Evolutionary conservation across 805 yeast species (phyloP), one percentile per base, ranked within the genome.

Genomic region (Candida nanaspora): DNA sequence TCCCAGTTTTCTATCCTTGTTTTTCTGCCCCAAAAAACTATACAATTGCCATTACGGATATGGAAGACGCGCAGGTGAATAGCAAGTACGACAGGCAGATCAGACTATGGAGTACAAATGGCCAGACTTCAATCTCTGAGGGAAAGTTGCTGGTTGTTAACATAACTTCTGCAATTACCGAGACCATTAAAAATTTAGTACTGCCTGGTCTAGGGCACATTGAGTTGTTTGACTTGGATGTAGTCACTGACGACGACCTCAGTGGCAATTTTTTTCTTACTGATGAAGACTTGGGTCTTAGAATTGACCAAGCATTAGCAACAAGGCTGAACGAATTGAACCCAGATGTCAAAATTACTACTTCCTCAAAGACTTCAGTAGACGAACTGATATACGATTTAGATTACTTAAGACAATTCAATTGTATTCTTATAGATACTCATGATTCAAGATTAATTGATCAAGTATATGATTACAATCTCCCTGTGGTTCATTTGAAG

Each of bases 61-160:
- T 59, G 64, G 61, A 56, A 8, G 61, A 59, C 37, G 42, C 42
- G 16, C 56, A 55, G 43, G 62, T 66, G 19, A 68, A 68, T 28
- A 73, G 66, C 37, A 79, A 79, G 45, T 88, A 86, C 55, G 96
- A 89, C 59, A 71, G 98, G 30, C 98, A 91, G 56, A 63, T 91
- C 43, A 72, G 97, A 29, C 63, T 91, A 14, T 91, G 98, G 98
- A 88, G 86, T 1, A 52, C 72, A 0, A 59, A 70, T 10, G 98
- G 97, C 3, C 98, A 91, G 53, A 43, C 57, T 4, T 64, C 68
- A 6, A 65, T 91, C 15, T 75, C 75, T 26, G 51, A 55, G 2
- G 66, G 89, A 0, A 78, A 72, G 41, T 68, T 88, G 3, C 74
- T 87, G 41, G 57, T 87, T 3, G 50, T 87, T 2, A 75, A 77